Evolutionary conservation across 345 rosid genomes (phyloP).

Genomic region (Viola odorata): DNA sequence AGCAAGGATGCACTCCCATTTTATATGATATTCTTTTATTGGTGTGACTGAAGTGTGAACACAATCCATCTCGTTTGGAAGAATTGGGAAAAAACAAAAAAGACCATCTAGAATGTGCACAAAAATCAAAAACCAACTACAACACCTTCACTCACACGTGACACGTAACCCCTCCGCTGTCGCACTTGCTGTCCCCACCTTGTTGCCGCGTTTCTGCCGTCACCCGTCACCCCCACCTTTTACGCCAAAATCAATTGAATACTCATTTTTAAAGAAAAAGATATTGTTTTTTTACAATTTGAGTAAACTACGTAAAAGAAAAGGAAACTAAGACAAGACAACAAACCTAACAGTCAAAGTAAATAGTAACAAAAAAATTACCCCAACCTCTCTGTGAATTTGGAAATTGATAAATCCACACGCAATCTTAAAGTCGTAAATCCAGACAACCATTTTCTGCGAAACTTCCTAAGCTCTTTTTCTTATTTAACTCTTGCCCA

Average conservation of each 20-base stretch:
- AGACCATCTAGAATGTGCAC: slow-evolving; percentile 25
- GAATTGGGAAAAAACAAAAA: not conserved
- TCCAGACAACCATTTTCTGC: slow-evolving; percentile 25
- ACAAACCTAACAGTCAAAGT: no score
- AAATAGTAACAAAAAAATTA: no score
- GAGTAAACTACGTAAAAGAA: no score
- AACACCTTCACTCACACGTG: slow-evolving; percentile 3
- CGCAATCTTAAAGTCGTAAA: slow-evolving; percentile 27
- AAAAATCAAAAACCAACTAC: not conserved
- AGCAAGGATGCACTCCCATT: slow-evolving; percentile 7
- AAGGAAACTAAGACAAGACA: no score
- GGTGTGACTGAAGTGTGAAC: no score
- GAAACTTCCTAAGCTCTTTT: slow-evolving; percentile 40
- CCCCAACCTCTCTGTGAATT: not conserved
- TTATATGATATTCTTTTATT: no score
- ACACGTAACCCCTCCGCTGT: slow-evolving; percentile 14
- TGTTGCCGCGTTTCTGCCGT: slow-evolving; percentile 35
- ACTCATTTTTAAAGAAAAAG: no score
- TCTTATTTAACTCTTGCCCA: slow-evolving; percentile 20
- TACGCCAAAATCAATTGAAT: not conserved
- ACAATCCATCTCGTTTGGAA: no score
- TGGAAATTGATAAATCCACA: slow-evolving; percentile 50
- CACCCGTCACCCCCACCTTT: slow-evolving; percentile 5
- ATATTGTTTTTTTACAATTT: no score
- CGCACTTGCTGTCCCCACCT: slow-evolving; percentile 1